These are phyloP conservation scores for Termitomyces sp. DNA, from an alignment of 768 basidiomycete species.

Conservation along the genomic window DNA sequence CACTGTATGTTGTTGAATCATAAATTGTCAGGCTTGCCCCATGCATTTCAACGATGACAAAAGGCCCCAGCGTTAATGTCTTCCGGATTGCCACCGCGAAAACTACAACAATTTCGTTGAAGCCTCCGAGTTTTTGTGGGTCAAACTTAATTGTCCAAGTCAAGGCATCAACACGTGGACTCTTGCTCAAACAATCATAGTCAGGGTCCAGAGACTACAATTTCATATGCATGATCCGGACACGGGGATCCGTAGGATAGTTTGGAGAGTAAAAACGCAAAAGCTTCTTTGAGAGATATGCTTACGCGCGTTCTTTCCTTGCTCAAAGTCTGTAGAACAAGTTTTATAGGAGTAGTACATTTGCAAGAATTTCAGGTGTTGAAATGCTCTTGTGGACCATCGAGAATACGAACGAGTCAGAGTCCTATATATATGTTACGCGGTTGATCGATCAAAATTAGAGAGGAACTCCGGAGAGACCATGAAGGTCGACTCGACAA, in stretches of 20 bases:
- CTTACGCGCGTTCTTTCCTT: not conserved
- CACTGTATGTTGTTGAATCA: not conserved
- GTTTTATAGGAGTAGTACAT: not conserved
- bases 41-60: not conserved
- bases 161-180: not conserved
- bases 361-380: not conserved
- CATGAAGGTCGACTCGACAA: conserved; percentile 20
- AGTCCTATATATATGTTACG: conserved; percentile 1
- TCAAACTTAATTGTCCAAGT: not conserved
- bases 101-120: not conserved
- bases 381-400: not conserved
- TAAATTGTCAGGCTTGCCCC: no score
- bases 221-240: not conserved
- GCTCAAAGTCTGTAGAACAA: not conserved
- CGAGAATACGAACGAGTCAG: conserved; percentile 5
- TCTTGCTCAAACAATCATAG: no score
- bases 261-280: not conserved
- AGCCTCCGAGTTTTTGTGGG: no score
- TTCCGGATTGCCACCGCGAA: not conserved
- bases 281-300: not conserved
- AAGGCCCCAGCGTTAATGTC: not conserved
- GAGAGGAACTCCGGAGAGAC: conserved; percentile 2
- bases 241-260: not conserved
- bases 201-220: not conserved
- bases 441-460: conserved; percentile 8